Conservation (phyloP, 805 yeast genomes). For the Spathaspora arborariae region DNA sequence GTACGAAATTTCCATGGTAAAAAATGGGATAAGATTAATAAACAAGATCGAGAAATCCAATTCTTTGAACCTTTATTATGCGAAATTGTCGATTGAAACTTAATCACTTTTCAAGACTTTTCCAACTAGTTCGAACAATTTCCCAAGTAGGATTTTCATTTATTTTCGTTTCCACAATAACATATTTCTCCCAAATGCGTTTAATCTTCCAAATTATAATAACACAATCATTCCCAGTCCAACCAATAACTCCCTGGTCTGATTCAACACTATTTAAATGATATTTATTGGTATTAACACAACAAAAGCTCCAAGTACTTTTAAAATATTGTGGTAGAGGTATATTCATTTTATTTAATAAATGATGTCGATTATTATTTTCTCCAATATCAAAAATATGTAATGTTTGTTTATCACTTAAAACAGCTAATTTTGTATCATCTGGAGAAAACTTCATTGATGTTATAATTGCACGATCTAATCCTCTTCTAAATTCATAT, state of each 20-base stretch:
- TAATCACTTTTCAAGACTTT: conserved; percentile 17
- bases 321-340: conserved; percentile 69
- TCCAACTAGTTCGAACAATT: conserved; percentile 23
- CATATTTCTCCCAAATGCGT: conserved; percentile 85
- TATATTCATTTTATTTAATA: conserved; percentile 56
- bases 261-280: conserved; percentile 17
- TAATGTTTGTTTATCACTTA: conserved; percentile 85
- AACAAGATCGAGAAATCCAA: conserved; percentile 19
- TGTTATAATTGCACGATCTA: conserved; percentile 78
- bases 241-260: conserved; percentile 49
- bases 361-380: conserved; percentile 55
- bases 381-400: conserved; percentile 66
- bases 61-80: conserved; percentile 36
- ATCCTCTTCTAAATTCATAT: conserved; percentile 86
- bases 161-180: conserved; percentile 28
- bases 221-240: conserved; percentile 73
- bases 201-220: conserved; percentile 71
- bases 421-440: conserved; percentile 72
- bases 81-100: conserved; percentile 25
- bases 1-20: conserved; percentile 52
- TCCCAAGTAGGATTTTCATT: conserved; percentile 15
- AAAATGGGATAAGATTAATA: conserved; percentile 27
- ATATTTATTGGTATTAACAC: conserved; percentile 51
- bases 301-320: conserved; percentile 85
- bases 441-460: conserved; percentile 81